A percentile compares a stretch with the other conserved stretches of the same genome.
Conservation (phyloP, 805 yeast species). For the Cyberlindnera xylosilytica region DNA sequence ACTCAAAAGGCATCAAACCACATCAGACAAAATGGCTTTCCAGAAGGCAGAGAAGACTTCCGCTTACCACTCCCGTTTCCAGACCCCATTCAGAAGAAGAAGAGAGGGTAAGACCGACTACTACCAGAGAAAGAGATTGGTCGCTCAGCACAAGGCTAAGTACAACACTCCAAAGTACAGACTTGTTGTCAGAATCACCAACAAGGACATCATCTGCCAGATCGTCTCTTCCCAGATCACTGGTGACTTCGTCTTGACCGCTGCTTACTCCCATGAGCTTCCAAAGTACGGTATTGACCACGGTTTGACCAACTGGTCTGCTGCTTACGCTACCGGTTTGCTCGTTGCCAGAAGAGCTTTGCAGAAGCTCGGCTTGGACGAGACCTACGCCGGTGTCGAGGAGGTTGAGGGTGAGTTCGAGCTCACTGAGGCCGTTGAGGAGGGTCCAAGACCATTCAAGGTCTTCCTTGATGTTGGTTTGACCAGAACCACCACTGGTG, state of each 20-base stretch:
- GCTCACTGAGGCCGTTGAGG: slow-evolving; percentile 99
- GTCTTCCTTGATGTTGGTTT: slow-evolving; percentile 98
- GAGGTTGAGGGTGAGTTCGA: slow-evolving; percentile 99
- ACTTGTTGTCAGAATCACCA: slow-evolving; percentile 99
- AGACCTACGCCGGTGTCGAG: slow-evolving; percentile 97
- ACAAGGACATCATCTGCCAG: slow-evolving; percentile 99
- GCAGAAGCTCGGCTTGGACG: slow-evolving; percentile 96
- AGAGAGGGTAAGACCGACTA: slow-evolving; percentile 99
- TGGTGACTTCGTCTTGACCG: slow-evolving; percentile 93
- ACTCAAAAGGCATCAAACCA: not conserved
- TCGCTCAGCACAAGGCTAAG: slow-evolving; percentile 99
- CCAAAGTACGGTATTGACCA: slow-evolving; percentile 96
- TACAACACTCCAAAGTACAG: slow-evolving; percentile 99
- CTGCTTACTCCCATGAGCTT: slow-evolving; percentile 99
- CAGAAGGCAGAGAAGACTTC: slow-evolving; percentile 66
- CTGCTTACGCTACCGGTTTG: slow-evolving; percentile 99
- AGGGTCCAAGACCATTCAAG: slow-evolving; percentile 99
- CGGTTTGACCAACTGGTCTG: slow-evolving; percentile 99
- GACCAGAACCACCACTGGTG: slow-evolving; percentile 99
- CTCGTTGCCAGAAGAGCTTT: slow-evolving; percentile 98
- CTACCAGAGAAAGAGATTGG: slow-evolving; percentile 99
- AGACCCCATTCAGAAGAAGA: slow-evolving; percentile 99
- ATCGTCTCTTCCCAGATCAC: slow-evolving; percentile 94
- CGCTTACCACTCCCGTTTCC: slow-evolving; percentile 99
- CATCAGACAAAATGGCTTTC: slow-evolving; percentile 64